Base-by-base conservation (phyloP, 805 yeast species). In the Sugiyamaella mastotermitis region DNA sequence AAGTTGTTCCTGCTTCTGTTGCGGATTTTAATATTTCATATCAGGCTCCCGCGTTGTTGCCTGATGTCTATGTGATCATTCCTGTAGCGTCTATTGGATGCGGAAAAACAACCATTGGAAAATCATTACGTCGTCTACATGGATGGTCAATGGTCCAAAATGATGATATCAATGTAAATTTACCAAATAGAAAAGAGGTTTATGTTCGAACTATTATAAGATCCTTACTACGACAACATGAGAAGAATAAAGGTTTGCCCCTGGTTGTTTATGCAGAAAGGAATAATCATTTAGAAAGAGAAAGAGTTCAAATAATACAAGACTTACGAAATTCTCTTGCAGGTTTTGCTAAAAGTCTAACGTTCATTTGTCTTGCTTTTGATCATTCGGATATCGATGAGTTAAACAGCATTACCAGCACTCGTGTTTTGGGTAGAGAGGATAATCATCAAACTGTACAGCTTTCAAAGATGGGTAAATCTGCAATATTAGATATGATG, bases 61-160 rank as follows among this genome's bases (percentile, higher is more conserved):
- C 24, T 14, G 4, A 32, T 3, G 30, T 27, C 48, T 81, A 76
- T 54, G 71, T 85, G 0, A 51, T 92, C 2, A 73, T 86, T 1
- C 90, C 97, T 0, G 76, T 90, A 3, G 87, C 97, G 0, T 86
- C 95, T 0, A 74, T 90, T 36, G 97, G 97, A 0, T 85, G 96
- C 59, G 98, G 98, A 5, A 92, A 92, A 55, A 86, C 97, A 0
- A 86, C 97, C 0, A 73, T 83, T 0, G 75, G 84, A 4, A 55
- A 74, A 24, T 77, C 87, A 0, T 62, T 92, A 28, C 45, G 51
- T 0, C 52, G 66, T 7, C 57, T 88, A 7, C 78, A 65, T 39
- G 78, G 80, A 0, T 81, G 94, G 81, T 79, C 72, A 0, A 83
- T 80, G 49, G 66, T 83, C 8, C 95, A 86, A 56, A 92, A 86